Percentiles rank a stretch among this genome's conserved stretches.
Evolutionary conservation across 805 yeast genomes (phyloP).

Genomic region (Saturnispora quitensis): DNA sequence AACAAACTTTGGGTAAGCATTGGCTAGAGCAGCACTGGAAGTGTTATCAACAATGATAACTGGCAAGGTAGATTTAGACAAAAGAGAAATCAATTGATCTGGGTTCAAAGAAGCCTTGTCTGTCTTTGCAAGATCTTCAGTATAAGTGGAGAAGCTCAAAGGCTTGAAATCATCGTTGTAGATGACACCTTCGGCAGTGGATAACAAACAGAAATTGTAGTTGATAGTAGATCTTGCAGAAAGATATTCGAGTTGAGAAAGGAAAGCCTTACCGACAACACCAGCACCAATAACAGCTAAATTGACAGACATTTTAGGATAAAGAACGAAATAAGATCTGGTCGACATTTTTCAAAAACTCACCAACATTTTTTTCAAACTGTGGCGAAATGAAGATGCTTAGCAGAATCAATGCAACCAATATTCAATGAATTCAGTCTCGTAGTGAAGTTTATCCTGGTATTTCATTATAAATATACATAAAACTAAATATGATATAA

Average conservation of each 20-base stretch:
- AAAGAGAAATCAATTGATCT: conserved; percentile 49
- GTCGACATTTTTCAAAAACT: background rate
- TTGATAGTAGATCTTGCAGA: conserved; percentile 39
- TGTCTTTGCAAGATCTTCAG: conserved; percentile 36
- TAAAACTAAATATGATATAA: background rate
- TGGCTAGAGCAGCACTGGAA: conserved; percentile 70
- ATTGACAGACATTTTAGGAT: conserved; percentile 44
- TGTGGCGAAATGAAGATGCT: background rate
- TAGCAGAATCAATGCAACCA: background rate
- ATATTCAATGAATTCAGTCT: background rate
- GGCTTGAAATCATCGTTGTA: conserved; percentile 64
- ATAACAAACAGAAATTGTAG: conserved; percentile 72
- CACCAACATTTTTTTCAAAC: background rate
- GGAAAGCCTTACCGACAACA: conserved; percentile 88
- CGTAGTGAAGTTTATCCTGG: background rate
- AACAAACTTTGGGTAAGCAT: conserved; percentile 66
- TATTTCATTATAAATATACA: background rate
- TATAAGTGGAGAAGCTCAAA: conserved; percentile 54
- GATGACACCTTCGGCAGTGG: conserved; percentile 64
- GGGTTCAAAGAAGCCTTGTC: conserved; percentile 43
- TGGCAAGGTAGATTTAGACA: conserved; percentile 62
- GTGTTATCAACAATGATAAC: conserved; percentile 91
- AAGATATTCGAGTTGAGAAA: conserved; percentile 64
- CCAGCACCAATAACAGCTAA: conserved; percentile 82
- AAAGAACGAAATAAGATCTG: background rate